phyloP scores from a whole-genome alignment of 176 grass and related monocot genomes.

The Poa pratensis region DNA sequence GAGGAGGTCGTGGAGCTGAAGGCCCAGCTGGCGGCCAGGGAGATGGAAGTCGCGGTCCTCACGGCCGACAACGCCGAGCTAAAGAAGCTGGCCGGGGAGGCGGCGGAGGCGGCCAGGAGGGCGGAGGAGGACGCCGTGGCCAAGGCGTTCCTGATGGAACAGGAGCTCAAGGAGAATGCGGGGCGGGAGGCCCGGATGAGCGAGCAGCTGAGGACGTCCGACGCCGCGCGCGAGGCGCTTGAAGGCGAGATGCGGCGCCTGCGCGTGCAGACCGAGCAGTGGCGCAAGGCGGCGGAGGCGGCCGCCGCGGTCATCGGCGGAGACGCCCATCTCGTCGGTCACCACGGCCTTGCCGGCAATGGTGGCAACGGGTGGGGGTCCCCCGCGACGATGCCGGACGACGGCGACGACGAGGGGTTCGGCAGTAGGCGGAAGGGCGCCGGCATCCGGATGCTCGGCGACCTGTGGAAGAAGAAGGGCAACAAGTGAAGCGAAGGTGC shows the following conservation, averaged over 20 bases:
- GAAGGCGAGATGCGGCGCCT: slow-evolving; percentile 80
- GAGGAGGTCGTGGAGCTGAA: slow-evolving; percentile 40
- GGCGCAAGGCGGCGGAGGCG: slow-evolving; percentile 89
- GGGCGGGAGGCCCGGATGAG: slow-evolving; percentile 47
- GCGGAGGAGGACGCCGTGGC: slow-evolving; percentile 40
- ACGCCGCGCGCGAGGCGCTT: slow-evolving; percentile 61
- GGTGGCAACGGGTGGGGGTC: slow-evolving; percentile 60
- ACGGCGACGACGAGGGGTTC: slow-evolving; percentile 64
- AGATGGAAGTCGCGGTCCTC: slow-evolving; percentile 53
- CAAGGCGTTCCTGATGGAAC: slow-evolving; percentile 42
- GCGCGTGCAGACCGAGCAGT: slow-evolving; percentile 88
- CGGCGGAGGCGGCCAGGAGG: slow-evolving; percentile 43
- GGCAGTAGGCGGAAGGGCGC: slow-evolving; percentile 64
- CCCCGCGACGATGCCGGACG: slow-evolving; percentile 50
- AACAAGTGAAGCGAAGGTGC: slow-evolving; percentile 42
- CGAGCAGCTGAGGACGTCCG: slow-evolving; percentile 58
- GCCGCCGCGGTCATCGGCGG: slow-evolving; percentile 75
- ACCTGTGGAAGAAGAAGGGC: slow-evolving; percentile 93
- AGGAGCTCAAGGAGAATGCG: slow-evolving; percentile 46
- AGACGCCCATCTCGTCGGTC: slow-evolving; percentile 48
- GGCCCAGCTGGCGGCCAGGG: slow-evolving; percentile 62
- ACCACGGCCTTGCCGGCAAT: slow-evolving; percentile 38
- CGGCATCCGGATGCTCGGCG: slow-evolving; percentile 90
- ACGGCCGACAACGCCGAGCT: slow-evolving; percentile 70
- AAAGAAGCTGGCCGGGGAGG: slow-evolving; percentile 60